A percentile compares a stretch with the other conserved stretches of the same genome.
Evolutionary conservation across 1,139 yeast species (phyloP).

Genomic region (Magnusiomyces fungicola): DNA sequence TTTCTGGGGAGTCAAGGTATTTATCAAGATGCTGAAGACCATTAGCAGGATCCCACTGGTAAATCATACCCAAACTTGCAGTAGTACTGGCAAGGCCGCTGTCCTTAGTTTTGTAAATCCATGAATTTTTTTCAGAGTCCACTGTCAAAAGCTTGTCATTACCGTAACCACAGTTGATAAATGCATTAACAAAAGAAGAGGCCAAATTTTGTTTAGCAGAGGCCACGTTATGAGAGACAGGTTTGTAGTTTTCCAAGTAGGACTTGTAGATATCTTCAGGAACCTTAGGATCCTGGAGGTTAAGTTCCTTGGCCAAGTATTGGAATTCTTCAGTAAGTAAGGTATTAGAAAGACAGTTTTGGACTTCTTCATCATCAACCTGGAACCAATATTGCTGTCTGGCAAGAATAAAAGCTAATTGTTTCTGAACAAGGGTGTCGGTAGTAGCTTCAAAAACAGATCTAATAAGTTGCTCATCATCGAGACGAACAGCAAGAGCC

Average conservation of each 20-base stretch:
- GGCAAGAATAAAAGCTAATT: slow-evolving; percentile 82
- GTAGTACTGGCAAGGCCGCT: slow-evolving; percentile 92
- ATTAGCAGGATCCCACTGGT: slow-evolving; percentile 86
- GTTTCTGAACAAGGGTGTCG: slow-evolving; percentile 73
- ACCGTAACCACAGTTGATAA: slow-evolving; percentile 86
- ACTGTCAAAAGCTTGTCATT: slow-evolving; percentile 61
- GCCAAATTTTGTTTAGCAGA: slow-evolving; percentile 95
- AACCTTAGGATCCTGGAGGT: slow-evolving; percentile 78
- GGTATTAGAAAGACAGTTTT: slow-evolving; percentile 77
- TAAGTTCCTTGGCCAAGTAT: slow-evolving; percentile 79
- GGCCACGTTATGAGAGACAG: slow-evolving; percentile 63
- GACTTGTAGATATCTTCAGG: slow-evolving; percentile 95
- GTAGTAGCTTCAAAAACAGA: slow-evolving; percentile 70
- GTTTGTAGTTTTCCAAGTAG: slow-evolving; percentile 69
- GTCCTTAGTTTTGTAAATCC: slow-evolving; percentile 92
- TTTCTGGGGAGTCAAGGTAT: slow-evolving; percentile 78
- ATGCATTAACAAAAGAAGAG: slow-evolving; percentile 88
- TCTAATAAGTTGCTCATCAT: slow-evolving; percentile 67
- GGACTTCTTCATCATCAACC: slow-evolving; percentile 67
- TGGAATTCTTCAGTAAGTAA: slow-evolving; percentile 71
- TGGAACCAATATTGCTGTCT: slow-evolving; percentile 79
- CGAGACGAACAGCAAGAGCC: slow-evolving; percentile 81
- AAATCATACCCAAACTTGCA: slow-evolving; percentile 83
- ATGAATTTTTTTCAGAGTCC: slow-evolving; percentile 65
- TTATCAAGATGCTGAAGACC: slow-evolving; percentile 89